Conservation (phyloP, 2,329 filamentous ascomycete species). For the Sporothrix variecibatus region DNA sequence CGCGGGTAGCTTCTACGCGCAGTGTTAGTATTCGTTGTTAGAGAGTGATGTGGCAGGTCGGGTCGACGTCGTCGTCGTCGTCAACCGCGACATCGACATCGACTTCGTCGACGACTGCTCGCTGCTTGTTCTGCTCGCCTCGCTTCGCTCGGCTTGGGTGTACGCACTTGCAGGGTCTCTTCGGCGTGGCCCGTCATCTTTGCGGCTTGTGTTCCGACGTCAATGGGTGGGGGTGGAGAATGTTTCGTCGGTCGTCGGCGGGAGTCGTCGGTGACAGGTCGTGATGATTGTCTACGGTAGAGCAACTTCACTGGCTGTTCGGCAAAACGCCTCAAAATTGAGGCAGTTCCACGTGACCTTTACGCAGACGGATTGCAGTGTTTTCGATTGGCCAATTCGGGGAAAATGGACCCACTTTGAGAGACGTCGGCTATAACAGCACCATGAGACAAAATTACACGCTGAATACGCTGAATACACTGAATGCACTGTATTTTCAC, state of each 20-base stretch:
- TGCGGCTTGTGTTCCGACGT: not conserved
- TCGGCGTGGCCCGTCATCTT: constrained; percentile 26
- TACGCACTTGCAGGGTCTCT: constrained; percentile 24
- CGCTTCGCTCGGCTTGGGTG: not conserved
- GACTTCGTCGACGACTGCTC: not conserved
- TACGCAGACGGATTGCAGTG: not conserved
- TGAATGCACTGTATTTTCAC: not conserved
- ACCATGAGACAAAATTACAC: too few species aligned
- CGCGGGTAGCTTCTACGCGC: constrained; percentile 69
- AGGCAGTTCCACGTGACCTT: constrained; percentile 22
- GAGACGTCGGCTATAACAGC: not conserved
- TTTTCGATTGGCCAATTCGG: constrained; percentile 3
- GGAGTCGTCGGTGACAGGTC: not conserved
- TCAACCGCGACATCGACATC: not conserved
- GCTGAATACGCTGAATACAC: not conserved
- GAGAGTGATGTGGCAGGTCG: not conserved
- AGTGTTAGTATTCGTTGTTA: constrained; percentile 10
- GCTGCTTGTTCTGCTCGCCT: not conserved
- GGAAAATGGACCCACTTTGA: not conserved
- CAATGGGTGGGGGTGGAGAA: not conserved
- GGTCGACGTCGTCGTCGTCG: not conserved
- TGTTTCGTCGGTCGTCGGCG: too few species aligned
- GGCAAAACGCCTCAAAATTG: constrained; percentile 18
- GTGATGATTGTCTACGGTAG: not conserved
- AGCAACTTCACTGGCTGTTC: not conserved